Base-by-base conservation (phyloP, 768 basidiomycete species). In the Lactarius tabidus region DNA sequence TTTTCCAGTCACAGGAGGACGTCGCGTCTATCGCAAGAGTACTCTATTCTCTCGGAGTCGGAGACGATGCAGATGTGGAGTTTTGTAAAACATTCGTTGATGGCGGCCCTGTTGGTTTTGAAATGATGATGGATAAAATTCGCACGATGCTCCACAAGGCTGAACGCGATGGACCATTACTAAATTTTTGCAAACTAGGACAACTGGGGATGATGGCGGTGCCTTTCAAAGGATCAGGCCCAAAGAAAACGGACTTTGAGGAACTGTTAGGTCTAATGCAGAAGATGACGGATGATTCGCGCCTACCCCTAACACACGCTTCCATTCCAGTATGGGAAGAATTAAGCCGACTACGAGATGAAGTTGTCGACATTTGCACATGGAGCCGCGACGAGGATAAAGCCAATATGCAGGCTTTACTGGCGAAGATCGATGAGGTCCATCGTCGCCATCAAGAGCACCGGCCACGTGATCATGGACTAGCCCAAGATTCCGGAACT, bases 171-270 rank as follows among this genome's bases (percentile, higher is more conserved):
- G 64, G 64, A 2, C 64, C 64, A 17, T 35, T 65, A 23, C 36
- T 65, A 39, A 65, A 60, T 26, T 60, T 65, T 28, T 65, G 43
- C 54, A 31, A 26, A 10, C 54, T 65, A 20, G 59, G 43, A 29
- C 43, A 31, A 28, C n/a, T 65, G 45, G 59, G 14, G 0, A 2
- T 26, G 6, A 33, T 28, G 26, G 45, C 55, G 17, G n/a, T 56
- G 2, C 64, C 53, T 9, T 17, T 38, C 20, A 9, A 26, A 10
- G 45, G 43, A n/a, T 65, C 53, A 18, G 59, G 43, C 26, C 28
- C 60, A 43, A 36, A 26, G 10, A 1, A 3, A 1, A 7, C 6
- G 1, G 64, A 60, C 48, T 33, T 60, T 41, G 18, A 26, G 43
- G 28, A 60, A 43, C 2, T 65, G 28, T 57, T 26, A 54, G 15